These are phyloP conservation scores for Citrus inodora DNA, from an alignment of 345 rosid genomes.

Conservation along the genomic window DNA sequence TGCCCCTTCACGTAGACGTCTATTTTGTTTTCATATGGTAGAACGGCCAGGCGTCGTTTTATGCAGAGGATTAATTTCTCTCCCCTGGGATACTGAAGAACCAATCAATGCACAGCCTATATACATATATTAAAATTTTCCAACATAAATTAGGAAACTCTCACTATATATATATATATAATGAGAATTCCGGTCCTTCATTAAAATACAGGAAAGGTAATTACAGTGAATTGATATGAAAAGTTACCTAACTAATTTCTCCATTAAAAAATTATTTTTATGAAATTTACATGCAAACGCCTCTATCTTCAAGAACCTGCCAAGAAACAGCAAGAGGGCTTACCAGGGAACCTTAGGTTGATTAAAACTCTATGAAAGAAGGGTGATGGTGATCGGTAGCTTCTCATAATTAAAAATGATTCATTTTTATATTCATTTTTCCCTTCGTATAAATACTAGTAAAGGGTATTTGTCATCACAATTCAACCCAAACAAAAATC, in stretches of 20 bases:
- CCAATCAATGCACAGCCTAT: neutral
- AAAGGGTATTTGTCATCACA: neutral
- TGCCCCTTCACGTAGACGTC: neutral
- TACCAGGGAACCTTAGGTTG: conserved; percentile 13
- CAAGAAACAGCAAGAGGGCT: conserved; percentile 26
- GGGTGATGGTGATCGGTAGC: conserved; percentile 20
- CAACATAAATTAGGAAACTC: too few relatives aligned
- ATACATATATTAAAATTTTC: too few relatives aligned
- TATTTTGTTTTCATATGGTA: neutral
- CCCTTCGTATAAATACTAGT: conserved; percentile 12
- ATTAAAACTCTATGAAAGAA: conserved; percentile 17
- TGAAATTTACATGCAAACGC: neutral
- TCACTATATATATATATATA: too few relatives aligned
- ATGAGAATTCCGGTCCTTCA: too few relatives aligned
- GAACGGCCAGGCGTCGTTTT: neutral
- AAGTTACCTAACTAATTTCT: neutral
- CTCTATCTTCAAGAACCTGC: conserved; percentile 19
- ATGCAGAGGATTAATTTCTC: too few relatives aligned
- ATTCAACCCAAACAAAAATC: neutral
- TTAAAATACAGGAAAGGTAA: neutral
- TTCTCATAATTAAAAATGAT: neutral
- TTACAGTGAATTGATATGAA: neutral
- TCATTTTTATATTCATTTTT: neutral
- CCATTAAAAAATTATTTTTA: neutral
- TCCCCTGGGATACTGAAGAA: neutral